Evolutionary conservation across 2,329 filamentous ascomycete species (phyloP).

Genomic region (Xylaria hypoxylon): DNA sequence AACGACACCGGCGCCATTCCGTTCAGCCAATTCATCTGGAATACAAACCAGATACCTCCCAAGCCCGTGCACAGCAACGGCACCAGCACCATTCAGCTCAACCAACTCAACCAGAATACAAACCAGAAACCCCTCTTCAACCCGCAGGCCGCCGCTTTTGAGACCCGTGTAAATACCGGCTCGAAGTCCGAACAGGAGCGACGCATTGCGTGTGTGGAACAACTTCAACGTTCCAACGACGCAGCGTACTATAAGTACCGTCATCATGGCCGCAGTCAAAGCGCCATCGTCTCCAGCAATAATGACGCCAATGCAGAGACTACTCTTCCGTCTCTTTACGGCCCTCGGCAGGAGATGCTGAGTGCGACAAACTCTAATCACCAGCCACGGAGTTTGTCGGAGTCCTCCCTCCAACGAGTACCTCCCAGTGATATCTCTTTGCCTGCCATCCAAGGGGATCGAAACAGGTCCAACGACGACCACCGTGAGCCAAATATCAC

Average conservation of each 20-base stretch:
- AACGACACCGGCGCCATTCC: not conserved
- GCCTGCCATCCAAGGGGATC: not conserved
- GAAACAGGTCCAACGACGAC: not conserved
- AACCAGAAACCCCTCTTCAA: not conserved
- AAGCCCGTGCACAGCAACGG: no score
- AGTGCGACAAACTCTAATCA: not conserved
- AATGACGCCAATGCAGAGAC: not conserved
- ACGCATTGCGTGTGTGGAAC: slow-evolving; percentile 15
- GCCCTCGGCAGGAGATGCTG: not conserved
- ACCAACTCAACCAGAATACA: not conserved
- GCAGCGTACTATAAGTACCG: slow-evolving; percentile 14
- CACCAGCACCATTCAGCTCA: not conserved
- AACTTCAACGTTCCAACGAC: slow-evolving; percentile 22
- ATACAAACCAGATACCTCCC: not conserved
- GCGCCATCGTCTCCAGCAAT: not conserved
- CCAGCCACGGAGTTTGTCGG: slow-evolving; percentile 13
- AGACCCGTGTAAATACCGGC: not conserved
- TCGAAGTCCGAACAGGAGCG: not conserved
- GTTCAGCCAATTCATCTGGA: not conserved
- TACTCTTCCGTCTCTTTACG: not conserved
- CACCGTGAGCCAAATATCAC: not conserved
- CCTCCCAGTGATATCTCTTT: not conserved
- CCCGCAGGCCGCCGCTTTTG: not conserved
- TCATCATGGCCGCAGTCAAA: not conserved
- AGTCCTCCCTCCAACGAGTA: not conserved